Base-by-base conservation (phyloP, 179 eudicot species). In the Silene coronaria region DNA sequence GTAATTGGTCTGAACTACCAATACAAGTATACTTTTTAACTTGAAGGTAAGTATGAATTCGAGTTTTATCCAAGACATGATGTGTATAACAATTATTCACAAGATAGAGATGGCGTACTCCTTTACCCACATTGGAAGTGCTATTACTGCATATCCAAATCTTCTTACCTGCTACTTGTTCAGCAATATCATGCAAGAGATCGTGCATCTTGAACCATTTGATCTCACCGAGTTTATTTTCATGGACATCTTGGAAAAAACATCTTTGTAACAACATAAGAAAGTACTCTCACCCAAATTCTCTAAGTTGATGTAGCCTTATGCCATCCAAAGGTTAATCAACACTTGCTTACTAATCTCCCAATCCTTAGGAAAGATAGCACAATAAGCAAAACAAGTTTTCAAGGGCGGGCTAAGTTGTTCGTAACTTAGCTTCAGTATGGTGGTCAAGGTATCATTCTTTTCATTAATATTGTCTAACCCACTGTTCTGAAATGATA, bases 391-490 rank as follows among this genome's bases (percentile, higher is more conserved):
- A 53, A 81, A 81, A 27, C 80, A 81, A 59, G 45, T 78, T 66
- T 55, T 77, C 34, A 81, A 23, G 0, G 79, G 28, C n/a, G 51
- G 3, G 27, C 70, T 51, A 24, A 80, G 70, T 26, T 74, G 30
- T 71, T 82, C 10, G 42, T 79, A 84, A 70, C 85, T 79, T 22
- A 84, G 45, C 60, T 70, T 71, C 16, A 84, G 45, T 17, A 75
- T 53, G 19, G 19, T 67, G 0, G 78, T 55, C 53, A 74, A 17
- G 23, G 77, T 82, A 8, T 17, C 57, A 60, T 65, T 60, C 13
- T 57, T 59, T 6, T 34, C 36, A 9, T n/a, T 67, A 36, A 73
- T 46, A 28, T 63, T 32, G 16, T 55, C 38, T 1, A 80, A 51
- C 57, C 57, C 57, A 14, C n/a, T 51, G 57, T 51, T 14, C 57